Percentiles rank a stretch among this genome's conserved stretches.
Evolutionary conservation across 495 filamentous ascomycete species (phyloP).

Genomic region (Tuber calosporum): DNA sequence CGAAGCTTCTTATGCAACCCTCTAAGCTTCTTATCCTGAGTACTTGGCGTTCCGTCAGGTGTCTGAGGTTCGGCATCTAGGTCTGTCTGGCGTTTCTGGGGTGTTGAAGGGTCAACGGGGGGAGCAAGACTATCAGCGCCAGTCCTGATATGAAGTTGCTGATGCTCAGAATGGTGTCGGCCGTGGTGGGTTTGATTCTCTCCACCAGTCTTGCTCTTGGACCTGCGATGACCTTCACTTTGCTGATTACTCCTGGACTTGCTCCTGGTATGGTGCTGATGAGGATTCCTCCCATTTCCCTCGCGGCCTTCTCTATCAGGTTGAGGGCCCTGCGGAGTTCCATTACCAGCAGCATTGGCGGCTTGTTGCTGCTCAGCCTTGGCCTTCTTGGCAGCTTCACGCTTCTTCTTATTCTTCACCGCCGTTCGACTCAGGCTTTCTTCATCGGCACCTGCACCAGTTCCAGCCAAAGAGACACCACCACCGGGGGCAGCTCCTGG

Average conservation of each 20-base stretch:
- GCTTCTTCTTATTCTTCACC: constrained; percentile 98
- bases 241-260: constrained; percentile 36
- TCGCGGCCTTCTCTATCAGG: constrained; percentile 26
- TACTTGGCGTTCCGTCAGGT: constrained; percentile 25
- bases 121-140: constrained; percentile 28
- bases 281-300: constrained; percentile 10
- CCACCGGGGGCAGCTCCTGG: constrained; percentile 64
- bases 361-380: constrained; percentile 53
- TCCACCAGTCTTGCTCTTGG: constrained; percentile 34
- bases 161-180: constrained; percentile 17
- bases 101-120: constrained; percentile 16
- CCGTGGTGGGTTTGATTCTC: constrained; percentile 11
- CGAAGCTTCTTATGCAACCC: constrained; percentile 92
- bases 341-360: constrained; percentile 22
- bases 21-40: constrained; percentile 67
- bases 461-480: constrained; percentile 56
- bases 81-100: constrained; percentile 26
- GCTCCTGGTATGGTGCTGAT: constrained; percentile 27
- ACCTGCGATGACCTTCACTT: constrained; percentile 18
- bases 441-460: constrained; percentile 53
- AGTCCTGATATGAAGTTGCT: constrained; percentile 14
- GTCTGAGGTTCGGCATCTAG: constrained; percentile 20
- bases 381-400: constrained; percentile 79
- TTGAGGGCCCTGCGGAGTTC: not conserved
- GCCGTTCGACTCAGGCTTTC: constrained; percentile 75